Conservation (phyloP, 2,329 filamentous ascomycete genomes). For the Arthrinium puccinioides region DNA sequence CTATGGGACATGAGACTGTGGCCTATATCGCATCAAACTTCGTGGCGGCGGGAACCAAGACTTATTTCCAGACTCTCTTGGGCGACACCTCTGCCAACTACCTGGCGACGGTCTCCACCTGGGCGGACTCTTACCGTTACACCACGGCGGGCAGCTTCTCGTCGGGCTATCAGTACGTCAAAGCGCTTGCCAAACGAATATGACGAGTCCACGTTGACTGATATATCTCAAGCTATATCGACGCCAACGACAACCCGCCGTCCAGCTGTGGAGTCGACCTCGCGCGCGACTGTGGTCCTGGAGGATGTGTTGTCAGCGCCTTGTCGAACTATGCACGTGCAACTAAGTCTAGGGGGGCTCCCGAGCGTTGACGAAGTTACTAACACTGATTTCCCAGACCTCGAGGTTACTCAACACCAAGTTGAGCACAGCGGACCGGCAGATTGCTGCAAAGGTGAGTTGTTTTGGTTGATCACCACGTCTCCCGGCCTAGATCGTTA, state of each 20-base stretch:
- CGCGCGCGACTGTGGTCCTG: slow-evolving; percentile 52
- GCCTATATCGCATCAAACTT: slow-evolving; percentile 45
- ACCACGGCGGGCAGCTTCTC: slow-evolving; percentile 38
- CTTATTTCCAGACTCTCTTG: slow-evolving; percentile 35
- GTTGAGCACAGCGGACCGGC: slow-evolving; percentile 17
- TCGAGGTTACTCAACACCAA: slow-evolving; percentile 17
- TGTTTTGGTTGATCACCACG: slow-evolving; percentile 9
- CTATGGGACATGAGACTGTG: slow-evolving; percentile 44
- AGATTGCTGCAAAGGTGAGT: slow-evolving; percentile 30
- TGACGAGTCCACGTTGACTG: too few relatives aligned
- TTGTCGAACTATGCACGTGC: slow-evolving; percentile 28
- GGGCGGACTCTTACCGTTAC: slow-evolving; percentile 41
- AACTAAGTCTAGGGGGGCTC: too few relatives aligned
- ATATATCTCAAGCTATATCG: too few relatives aligned
- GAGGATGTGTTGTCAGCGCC: slow-evolving; percentile 55
- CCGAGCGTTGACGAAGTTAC: too few relatives aligned
- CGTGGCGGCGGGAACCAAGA: slow-evolving; percentile 30
- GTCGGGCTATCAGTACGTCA: slow-evolving; percentile 39
- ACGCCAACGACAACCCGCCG: slow-evolving; percentile 58
- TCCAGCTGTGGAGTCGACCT: slow-evolving; percentile 48
- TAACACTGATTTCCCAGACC: too few relatives aligned
- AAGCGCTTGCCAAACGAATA: too few relatives aligned
- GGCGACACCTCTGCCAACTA: slow-evolving; percentile 36
- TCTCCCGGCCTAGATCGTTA: background rate
- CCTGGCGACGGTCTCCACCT: slow-evolving; percentile 40